A percentile compares a stretch with the other conserved stretches of the same genome.
These are phyloP conservation scores for Zymoseptoria passerinii DNA, from an alignment of 2,329 filamentous ascomycete genomes.

Conservation along the genomic window DNA sequence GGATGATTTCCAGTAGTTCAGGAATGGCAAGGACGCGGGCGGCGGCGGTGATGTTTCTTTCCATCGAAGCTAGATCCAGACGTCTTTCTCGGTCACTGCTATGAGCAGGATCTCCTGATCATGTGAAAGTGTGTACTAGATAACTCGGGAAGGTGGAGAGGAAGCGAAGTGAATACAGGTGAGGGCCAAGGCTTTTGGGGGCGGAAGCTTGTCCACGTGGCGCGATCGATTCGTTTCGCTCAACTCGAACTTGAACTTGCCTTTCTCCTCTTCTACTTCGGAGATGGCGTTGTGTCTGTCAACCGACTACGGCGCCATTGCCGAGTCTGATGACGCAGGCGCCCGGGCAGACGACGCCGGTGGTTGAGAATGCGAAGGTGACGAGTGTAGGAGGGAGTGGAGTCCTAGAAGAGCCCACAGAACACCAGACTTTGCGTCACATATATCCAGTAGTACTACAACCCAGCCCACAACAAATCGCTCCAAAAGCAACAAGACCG, in stretches of 20 bases:
- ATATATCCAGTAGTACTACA: too few relatives aligned
- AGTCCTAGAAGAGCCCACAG: neutral
- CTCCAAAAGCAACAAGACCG: neutral
- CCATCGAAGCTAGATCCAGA: neutral
- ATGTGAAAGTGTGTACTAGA: neutral
- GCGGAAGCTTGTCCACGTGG: neutral
- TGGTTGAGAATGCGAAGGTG: conserved; percentile 16
- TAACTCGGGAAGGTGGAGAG: neutral
- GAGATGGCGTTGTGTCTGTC: conserved; percentile 23
- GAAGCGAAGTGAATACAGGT: neutral
- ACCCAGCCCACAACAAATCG: too few relatives aligned
- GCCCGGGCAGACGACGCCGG: conserved; percentile 16
- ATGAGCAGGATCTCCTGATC: neutral
- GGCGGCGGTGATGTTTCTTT: conserved; percentile 5
- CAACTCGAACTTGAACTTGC: neutral
- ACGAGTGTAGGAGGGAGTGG: conserved; percentile 1
- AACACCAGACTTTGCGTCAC: neutral
- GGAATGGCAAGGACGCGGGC: conserved; percentile 14
- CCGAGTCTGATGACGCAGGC: conserved; percentile 14
- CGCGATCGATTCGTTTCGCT: neutral
- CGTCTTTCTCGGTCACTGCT: too few relatives aligned
- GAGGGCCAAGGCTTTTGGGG: neutral
- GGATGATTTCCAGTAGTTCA: conserved; percentile 15
- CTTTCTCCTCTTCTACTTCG: neutral
- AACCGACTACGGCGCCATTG: conserved; percentile 10